Evolutionary conservation across 768 basidiomycete species (phyloP), one percentile per base, ranked within the genome.

Genomic region (Rhizopogon roseolus): DNA sequence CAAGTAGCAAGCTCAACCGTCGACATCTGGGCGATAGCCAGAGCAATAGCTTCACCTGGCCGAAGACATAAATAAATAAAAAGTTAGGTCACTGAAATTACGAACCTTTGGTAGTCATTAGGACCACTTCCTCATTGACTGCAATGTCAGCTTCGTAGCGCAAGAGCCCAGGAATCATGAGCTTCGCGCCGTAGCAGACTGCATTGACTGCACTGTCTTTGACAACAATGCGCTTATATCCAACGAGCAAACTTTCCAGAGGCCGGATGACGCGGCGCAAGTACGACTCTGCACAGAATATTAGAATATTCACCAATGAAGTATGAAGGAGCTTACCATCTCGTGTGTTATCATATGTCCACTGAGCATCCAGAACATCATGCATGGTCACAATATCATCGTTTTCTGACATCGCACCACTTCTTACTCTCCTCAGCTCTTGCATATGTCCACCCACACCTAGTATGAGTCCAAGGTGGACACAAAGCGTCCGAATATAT

Each of bases 361-460:
- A 99, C 64, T 98, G 97, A 11, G 97, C 97, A 70, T 99, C 97
- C 73, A 99, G 74, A 28, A 99, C 96, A 68, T 99, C 97, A 73
- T 99, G 97, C 97, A 99, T 99, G 19, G 96, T 95, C 56, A 98
- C 97, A 64, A 98, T 93, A 62, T 94, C 94, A 66, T 98, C 96
- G 67, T 92, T 94, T 75, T 99, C 97, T 46, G 89, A 91, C 82
- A 98, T 87, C 46, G 95, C 96, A 63, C 97, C 97, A 66, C 88
- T 92, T 59, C 97, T 77, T 13, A 98, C 96, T 62, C 97, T 77
- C 62, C 97, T 81, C 54, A 99, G 80, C 70, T 99, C 97, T 74
- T 99, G 96, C 97, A 99, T 99, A 71, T 99, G 97, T n/a, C 95
- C 97, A 22, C 97, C 97, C 28, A 98, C 96, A 57, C 97, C 97